Evolutionary conservation across 768 basidiomycete genomes (phyloP).

Genomic region (Collybia sordida): DNA sequence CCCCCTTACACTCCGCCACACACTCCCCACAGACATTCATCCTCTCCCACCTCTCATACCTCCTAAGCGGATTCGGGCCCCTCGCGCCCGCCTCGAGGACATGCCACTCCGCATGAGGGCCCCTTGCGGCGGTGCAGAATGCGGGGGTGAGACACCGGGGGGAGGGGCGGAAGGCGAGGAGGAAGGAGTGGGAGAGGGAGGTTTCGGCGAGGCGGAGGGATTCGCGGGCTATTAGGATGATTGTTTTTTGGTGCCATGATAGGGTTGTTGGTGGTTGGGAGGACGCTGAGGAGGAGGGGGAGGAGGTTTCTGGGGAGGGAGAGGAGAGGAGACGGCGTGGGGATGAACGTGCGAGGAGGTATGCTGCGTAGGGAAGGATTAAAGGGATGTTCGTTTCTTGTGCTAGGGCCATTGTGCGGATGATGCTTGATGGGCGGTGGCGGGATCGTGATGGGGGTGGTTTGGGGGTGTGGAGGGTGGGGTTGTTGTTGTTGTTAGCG

Average conservation of each 20-base stretch:
- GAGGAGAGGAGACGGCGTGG: constrained; percentile 36
- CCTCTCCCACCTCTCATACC: constrained; percentile 32
- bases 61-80: constrained; percentile 32
- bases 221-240: constrained; percentile 40
- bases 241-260: constrained; percentile 37
- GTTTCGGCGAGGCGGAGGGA: constrained; percentile 40
- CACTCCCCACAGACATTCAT: constrained; percentile 35
- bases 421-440: constrained; percentile 39
- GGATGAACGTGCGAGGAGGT: constrained; percentile 43
- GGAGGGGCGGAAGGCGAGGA: constrained; percentile 36
- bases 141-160: constrained; percentile 26
- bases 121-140: constrained; percentile 31
- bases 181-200: constrained; percentile 39
- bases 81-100: constrained; percentile 27
- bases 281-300: no score
- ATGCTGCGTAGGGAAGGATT: constrained; percentile 48
- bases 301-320: no score
- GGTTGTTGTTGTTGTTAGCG: not conserved
- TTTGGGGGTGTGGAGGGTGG: constrained; percentile 1
- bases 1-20: constrained; percentile 26
- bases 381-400: constrained; percentile 35
- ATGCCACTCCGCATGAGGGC: constrained; percentile 45
- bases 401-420: constrained; percentile 44
- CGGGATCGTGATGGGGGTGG: constrained; percentile 14
- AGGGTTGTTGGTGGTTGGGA: no score